Base-by-base conservation (phyloP, 2,329 filamentous ascomycete genomes). In the Cercospora berteroae region DNA sequence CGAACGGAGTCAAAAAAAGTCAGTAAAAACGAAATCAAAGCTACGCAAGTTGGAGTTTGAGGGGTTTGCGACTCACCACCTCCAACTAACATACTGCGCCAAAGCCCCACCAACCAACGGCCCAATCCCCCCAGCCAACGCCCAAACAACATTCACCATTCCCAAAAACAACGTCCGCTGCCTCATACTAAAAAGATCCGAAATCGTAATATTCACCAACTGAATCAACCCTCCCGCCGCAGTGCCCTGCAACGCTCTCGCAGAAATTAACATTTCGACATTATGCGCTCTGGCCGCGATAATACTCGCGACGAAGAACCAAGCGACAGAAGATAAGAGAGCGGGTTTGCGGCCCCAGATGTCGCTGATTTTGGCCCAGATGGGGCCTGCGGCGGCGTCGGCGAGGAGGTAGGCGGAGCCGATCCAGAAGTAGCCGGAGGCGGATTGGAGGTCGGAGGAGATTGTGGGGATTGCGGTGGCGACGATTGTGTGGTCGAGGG, bases 371-470 rank as follows among this genome's bases (percentile, higher is more conserved):
- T 86, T 86, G 3, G 88, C 89, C 90, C 90, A 93, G n/a, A 90
- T 85, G 0, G 90, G 89, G 0, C 86, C 87, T 1, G 84, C 84
- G 0, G 90, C 88, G 0, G 90, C 88, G 73, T 87, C 88, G 16
- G 88, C 89, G 10, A 94, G 85, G 3, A 93, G 81, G 77, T 90
- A 94, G 0, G 90, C 87, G 29, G 86, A 88, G 0, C 90, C 91
- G 68, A 94, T 90, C 92, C 91, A 94, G 13, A 93, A 94, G 78
- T 93, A 94, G 25, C 90, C 90, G 16, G 86, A 81, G 3, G 87
- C 87, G 5, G 90, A 90, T 55, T 87, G 75, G 68, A 94, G 86
- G 67, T 90, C 83, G 36, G 79, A 79, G 5, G 86, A 83, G 70
- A 92, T 91, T 13, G 87, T 88, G 0, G 89, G 89, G 5, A 90